Conservation (phyloP, 73 alveolate genomes). For the Paramecium primaurelia region DNA sequence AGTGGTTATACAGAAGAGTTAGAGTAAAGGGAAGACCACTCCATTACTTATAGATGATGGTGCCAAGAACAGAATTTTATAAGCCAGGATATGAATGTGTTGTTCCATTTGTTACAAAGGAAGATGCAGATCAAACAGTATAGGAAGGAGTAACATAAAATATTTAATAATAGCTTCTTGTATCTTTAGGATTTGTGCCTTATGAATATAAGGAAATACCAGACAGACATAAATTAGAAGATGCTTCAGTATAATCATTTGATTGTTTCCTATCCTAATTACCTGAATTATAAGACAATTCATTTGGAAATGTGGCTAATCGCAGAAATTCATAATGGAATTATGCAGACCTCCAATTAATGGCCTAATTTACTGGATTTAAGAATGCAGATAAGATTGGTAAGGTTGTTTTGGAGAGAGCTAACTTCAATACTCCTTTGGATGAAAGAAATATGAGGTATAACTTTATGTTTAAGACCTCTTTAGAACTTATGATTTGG, state of each 20-base stretch:
- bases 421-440: neutral
- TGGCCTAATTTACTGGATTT: constrained; percentile 8
- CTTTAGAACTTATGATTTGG: constrained; percentile 27
- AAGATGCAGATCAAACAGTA: constrained; percentile 32
- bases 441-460: constrained; percentile 49
- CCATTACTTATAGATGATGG: constrained; percentile 51
- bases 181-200: constrained; percentile 46
- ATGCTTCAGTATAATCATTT: neutral
- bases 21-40: constrained; percentile 60
- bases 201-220: neutral
- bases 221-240: neutral
- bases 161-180: neutral
- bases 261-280: neutral
- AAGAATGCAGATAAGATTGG: neutral
- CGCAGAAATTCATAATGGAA: neutral
- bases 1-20: constrained; percentile 61
- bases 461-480: neutral
- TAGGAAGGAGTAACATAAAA: constrained; percentile 31
- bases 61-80: constrained; percentile 35
- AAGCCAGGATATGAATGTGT: constrained; percentile 52
- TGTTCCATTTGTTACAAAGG: constrained; percentile 60
- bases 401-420: constrained; percentile 22
- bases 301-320: neutral
- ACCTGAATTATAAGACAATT: constrained; percentile 23
- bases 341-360: constrained; percentile 19